A percentile compares a stretch with the other conserved stretches of the same genome.
These are phyloP conservation scores for Chrysopogon serrulatus DNA, from an alignment of 176 grass and related monocot genomes.

Conservation along the genomic window DNA sequence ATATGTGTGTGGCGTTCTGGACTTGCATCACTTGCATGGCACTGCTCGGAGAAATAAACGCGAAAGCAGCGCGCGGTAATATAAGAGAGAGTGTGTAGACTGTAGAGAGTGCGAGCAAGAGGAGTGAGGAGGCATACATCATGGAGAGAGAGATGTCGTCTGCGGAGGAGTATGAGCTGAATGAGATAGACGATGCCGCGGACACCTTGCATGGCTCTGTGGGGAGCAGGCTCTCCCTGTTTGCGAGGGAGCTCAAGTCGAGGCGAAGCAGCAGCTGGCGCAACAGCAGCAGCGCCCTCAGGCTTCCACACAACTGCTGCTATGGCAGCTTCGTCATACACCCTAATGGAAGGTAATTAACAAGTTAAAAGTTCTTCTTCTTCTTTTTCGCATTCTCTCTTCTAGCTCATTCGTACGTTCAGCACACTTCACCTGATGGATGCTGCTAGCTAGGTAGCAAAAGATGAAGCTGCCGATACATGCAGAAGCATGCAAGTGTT, in stretches of 20 bases:
- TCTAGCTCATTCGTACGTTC: neutral
- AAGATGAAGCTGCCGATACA: neutral
- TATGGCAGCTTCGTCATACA: slow-evolving; percentile 61
- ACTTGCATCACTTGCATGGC: neutral
- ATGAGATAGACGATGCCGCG: slow-evolving; percentile 35
- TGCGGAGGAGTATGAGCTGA: slow-evolving; percentile 72
- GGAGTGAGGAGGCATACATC: neutral
- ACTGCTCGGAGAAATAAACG: neutral
- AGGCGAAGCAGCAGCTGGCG: slow-evolving; percentile 34
- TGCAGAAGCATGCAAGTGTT: neutral
- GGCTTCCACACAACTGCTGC: slow-evolving; percentile 41
- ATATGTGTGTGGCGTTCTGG: neutral
- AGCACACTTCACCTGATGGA: neutral
- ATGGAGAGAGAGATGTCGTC: slow-evolving; percentile 45
- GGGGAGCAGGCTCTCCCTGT: slow-evolving; percentile 65
- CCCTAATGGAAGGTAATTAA: slow-evolving; percentile 80
- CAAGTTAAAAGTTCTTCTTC: neutral
- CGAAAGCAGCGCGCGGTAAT: neutral
- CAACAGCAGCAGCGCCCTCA: slow-evolving; percentile 36
- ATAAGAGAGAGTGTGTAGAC: neutral
- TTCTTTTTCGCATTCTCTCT: too few relatives aligned
- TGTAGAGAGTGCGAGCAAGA: neutral
- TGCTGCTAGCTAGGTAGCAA: slow-evolving; percentile 35
- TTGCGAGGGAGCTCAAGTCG: slow-evolving; percentile 58
- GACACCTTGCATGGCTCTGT: slow-evolving; percentile 51